Conservation (phyloP, 129 eudicot genomes). For the Ambrosia artemisiifolia region DNA sequence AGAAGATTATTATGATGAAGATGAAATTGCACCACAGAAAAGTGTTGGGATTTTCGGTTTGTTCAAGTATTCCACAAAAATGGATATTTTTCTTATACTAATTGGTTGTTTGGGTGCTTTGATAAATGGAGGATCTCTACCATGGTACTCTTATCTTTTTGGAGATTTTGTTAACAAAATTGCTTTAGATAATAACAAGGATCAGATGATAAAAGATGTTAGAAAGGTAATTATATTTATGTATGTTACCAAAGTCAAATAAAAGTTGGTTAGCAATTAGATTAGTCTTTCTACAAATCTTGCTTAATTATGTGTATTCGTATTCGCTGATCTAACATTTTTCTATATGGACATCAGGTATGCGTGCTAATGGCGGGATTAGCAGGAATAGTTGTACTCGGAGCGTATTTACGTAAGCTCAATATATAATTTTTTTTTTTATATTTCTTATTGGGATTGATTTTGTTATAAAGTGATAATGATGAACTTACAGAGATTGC, state of each 20-base stretch:
- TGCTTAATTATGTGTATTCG: neutral
- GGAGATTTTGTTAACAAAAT: conserved; percentile 69
- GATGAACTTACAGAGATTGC: conserved; percentile 44
- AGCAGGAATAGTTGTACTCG: conserved; percentile 58
- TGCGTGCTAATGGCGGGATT: conserved; percentile 64
- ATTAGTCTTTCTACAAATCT: neutral
- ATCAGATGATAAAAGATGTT: conserved; percentile 60
- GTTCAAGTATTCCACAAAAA: conserved; percentile 57
- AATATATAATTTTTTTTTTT: neutral
- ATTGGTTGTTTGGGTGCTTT: conserved; percentile 79
- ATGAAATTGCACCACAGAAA: conserved; percentile 40
- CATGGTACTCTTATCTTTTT: conserved; percentile 73
- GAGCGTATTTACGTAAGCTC: conserved; percentile 74
- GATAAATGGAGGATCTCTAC: conserved; percentile 83
- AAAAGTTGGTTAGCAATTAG: no score
- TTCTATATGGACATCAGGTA: conserved; percentile 37
- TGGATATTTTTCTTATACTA: conserved; percentile 51
- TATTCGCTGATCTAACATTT: neutral
- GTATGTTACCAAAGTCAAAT: no score
- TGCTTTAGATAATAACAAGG: conserved; percentile 43
- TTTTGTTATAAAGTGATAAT: neutral
- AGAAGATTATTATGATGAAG: conserved; percentile 57
- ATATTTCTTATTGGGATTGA: neutral
- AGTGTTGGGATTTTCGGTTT: conserved; percentile 49
- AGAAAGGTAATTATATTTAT: conserved; percentile 36